Evolutionary conservation across 2,329 filamentous ascomycete species (phyloP).

Genomic region (Claviceps arundinis): DNA sequence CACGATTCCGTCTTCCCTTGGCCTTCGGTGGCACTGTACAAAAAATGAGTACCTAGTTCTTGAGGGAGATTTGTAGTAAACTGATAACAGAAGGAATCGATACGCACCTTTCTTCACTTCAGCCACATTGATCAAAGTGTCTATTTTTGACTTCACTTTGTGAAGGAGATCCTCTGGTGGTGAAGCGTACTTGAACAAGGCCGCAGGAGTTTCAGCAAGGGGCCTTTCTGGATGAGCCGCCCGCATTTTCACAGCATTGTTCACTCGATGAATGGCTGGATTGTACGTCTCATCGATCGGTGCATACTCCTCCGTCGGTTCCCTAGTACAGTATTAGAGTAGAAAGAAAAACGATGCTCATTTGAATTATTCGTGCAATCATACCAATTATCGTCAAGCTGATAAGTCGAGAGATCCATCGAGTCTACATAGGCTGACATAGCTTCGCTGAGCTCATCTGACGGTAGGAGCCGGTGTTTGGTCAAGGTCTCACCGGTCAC

Average conservation of each 20-base stretch:
- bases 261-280: constrained; percentile 76
- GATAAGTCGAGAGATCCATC: constrained; percentile 72
- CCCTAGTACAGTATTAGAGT: constrained; percentile 14
- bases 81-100: neutral
- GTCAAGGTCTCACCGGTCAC: constrained; percentile 69
- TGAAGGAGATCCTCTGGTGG: constrained; percentile 55
- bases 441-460: constrained; percentile 55
- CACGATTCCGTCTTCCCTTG: constrained; percentile 57
- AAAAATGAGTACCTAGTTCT: neutral
- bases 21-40: constrained; percentile 60
- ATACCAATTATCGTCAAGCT: constrained; percentile 62
- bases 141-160: constrained; percentile 42
- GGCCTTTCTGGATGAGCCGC: constrained; percentile 59
- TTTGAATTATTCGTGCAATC: constrained; percentile 9
- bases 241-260: constrained; percentile 70
- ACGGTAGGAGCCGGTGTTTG: constrained; percentile 74
- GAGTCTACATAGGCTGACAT: constrained; percentile 89
- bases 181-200: constrained; percentile 58
- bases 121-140: constrained; percentile 52
- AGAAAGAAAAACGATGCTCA: too few species aligned
- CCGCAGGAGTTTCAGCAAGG: constrained; percentile 47
- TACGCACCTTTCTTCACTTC: constrained; percentile 69
- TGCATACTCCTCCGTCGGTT: constrained; percentile 58
- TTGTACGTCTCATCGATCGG: constrained; percentile 72
- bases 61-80: neutral